These are phyloP conservation scores for Boletus fagicola DNA, from an alignment of 768 basidiomycete species.

Conservation along the genomic window DNA sequence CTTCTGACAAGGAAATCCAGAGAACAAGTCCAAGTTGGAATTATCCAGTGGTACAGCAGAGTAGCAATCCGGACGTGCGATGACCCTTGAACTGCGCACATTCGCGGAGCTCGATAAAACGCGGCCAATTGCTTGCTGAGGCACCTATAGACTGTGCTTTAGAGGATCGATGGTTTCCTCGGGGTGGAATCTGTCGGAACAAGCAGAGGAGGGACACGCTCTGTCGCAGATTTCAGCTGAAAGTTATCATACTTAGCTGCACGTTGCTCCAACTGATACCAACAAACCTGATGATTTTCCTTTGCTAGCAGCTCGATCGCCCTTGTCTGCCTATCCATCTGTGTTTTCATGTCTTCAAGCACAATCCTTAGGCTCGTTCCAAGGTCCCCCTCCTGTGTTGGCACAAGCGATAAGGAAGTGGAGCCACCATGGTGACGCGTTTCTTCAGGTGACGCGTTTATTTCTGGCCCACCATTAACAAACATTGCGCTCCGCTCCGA, in stretches of 20 bases:
- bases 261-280: not conserved
- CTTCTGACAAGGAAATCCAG: not conserved
- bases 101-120: not conserved
- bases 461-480: conserved; percentile 6
- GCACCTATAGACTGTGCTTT: not conserved
- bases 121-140: not conserved
- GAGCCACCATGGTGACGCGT: conserved; percentile 11
- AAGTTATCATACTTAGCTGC: conserved; percentile 5
- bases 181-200: conserved; percentile 11
- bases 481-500: conserved; percentile 14
- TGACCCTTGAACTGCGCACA: not conserved
- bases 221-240: conserved; percentile 19
- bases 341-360: conserved; percentile 46
- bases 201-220: conserved; percentile 13
- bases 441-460: conserved; percentile 12
- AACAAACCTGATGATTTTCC: conserved; percentile 48
- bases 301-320: conserved; percentile 42
- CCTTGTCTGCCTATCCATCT: conserved; percentile 48
- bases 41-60: not conserved
- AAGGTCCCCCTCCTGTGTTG: conserved; percentile 19
- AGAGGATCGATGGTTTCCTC: conserved; percentile 17
- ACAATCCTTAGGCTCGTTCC: conserved; percentile 33
- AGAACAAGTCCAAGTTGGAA: not conserved
- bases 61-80: not conserved
- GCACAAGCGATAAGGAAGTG: conserved; percentile 13